A percentile compares a stretch with the other conserved stretches of the same genome.
Evolutionary conservation across 164 flowering plant genomes (phyloP).

Genomic region (Annona cherimola): DNA sequence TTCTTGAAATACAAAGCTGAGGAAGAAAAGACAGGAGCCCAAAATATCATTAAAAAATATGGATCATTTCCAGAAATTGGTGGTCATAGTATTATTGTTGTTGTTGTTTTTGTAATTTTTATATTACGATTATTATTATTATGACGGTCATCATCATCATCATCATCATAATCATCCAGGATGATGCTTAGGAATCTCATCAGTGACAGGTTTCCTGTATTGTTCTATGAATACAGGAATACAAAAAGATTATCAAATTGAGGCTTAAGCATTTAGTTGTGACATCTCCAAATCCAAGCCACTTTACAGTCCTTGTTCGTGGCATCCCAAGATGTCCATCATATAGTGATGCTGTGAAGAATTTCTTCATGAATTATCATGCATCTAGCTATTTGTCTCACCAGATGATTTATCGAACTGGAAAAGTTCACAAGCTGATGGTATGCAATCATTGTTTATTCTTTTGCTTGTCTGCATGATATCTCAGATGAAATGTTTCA

Average conservation of each 20-base stretch:
- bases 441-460: constrained; percentile 29
- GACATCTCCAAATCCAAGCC: constrained; percentile 60
- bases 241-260: constrained; percentile 60
- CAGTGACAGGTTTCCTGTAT: neutral
- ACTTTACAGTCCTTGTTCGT: constrained; percentile 90
- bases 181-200: neutral
- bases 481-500: neutral
- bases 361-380: constrained; percentile 68
- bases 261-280: constrained; percentile 52
- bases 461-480: neutral
- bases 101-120: too few relatives aligned
- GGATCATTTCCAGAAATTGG: too few relatives aligned
- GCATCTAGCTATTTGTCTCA: constrained; percentile 79
- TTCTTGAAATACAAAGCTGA: neutral
- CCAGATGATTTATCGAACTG: constrained; percentile 74
- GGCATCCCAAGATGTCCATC: constrained; percentile 64
- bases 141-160: too few relatives aligned
- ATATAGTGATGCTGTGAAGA: constrained; percentile 51
- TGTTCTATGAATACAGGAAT: constrained; percentile 42
- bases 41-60: too few relatives aligned
- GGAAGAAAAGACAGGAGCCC: neutral
- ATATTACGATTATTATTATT: too few relatives aligned
- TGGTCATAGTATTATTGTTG: too few relatives aligned
- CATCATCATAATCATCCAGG: neutral
- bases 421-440: constrained; percentile 73